A percentile compares a stretch with the other conserved stretches of the same genome.
Evolutionary conservation across 805 yeast genomes (phyloP).

Genomic region (Hanseniaspora meyeri): DNA sequence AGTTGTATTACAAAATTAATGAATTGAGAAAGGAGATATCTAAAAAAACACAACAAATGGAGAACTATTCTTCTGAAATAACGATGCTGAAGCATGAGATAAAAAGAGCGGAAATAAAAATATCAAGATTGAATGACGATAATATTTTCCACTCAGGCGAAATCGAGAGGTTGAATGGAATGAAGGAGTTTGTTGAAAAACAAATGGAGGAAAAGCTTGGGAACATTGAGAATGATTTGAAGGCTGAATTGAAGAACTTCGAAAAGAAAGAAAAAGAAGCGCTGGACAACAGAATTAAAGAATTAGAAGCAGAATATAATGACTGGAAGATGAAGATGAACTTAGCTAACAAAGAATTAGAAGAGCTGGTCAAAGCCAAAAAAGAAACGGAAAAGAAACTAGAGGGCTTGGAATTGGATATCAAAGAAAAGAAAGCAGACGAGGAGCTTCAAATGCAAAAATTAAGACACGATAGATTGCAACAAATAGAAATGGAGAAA

Average conservation of each 20-base stretch:
- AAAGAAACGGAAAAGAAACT: slow-evolving; percentile 16
- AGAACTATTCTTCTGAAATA: slow-evolving; percentile 12
- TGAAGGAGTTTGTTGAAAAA: slow-evolving; percentile 16
- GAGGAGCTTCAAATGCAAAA: slow-evolving; percentile 13
- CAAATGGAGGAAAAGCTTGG: slow-evolving; percentile 19
- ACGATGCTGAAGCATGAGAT: slow-evolving; percentile 23
- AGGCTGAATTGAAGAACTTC: slow-evolving; percentile 20
- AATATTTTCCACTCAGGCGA: slow-evolving; percentile 17
- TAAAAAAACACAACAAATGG: slow-evolving; percentile 22
- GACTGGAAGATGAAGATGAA: background rate
- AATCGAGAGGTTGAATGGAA: slow-evolving; percentile 18
- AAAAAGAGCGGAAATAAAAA: slow-evolving; percentile 18
- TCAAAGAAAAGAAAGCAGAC: slow-evolving; percentile 19
- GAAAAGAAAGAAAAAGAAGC: slow-evolving; percentile 14
- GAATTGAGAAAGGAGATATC: slow-evolving; percentile 22
- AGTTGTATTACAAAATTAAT: slow-evolving; percentile 23
- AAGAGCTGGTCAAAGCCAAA: slow-evolving; percentile 15
- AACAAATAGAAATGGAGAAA: slow-evolving; percentile 13
- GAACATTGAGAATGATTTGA: slow-evolving; percentile 20
- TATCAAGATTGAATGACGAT: slow-evolving; percentile 20
- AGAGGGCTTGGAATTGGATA: slow-evolving; percentile 16
- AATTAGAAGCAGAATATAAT: background rate
- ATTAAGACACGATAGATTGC: slow-evolving; percentile 11
- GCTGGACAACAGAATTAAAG: background rate
- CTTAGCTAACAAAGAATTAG: slow-evolving; percentile 18